phyloP scores from a whole-genome alignment of 1,284 basidiomycete genomes.

The Austropuccinia psidii region DNA sequence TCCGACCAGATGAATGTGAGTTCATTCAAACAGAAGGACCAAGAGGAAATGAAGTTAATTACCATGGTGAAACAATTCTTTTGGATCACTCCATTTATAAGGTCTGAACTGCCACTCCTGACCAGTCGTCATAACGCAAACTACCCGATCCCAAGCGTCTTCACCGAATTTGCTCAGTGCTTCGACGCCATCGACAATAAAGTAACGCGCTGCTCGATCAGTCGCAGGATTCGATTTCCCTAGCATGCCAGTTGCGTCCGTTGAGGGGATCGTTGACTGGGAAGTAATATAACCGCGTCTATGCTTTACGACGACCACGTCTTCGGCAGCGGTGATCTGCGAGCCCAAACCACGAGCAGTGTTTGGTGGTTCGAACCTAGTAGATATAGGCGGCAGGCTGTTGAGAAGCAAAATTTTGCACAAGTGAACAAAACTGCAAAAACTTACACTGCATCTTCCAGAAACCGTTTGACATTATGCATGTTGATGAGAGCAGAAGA shows the following conservation, averaged over 20 bases:
- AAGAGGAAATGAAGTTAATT: slow-evolving; percentile 41
- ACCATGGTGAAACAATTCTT: slow-evolving; percentile 87
- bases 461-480: slow-evolving; percentile 90
- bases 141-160: slow-evolving; percentile 88
- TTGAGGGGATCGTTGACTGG: background rate
- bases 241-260: slow-evolving; percentile 50
- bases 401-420: background rate
- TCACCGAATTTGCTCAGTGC: slow-evolving; percentile 81
- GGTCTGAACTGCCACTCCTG: slow-evolving; percentile 95
- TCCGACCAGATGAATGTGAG: slow-evolving; percentile 29
- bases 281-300: background rate
- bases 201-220: slow-evolving; percentile 52
- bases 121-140: slow-evolving; percentile 94
- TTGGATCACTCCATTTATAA: slow-evolving; percentile 92
- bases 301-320: slow-evolving; percentile 63
- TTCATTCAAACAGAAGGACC: background rate
- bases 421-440: slow-evolving; percentile 35
- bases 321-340: slow-evolving; percentile 58
- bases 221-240: slow-evolving; percentile 53
- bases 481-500: slow-evolving; percentile 92
- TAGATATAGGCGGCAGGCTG: background rate
- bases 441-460: slow-evolving; percentile 75
- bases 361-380: slow-evolving; percentile 66
- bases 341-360: slow-evolving; percentile 56
- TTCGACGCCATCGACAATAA: slow-evolving; percentile 85